Conservation (phyloP, 2,329 filamentous ascomycete species). For the Penicillium hordei region DNA sequence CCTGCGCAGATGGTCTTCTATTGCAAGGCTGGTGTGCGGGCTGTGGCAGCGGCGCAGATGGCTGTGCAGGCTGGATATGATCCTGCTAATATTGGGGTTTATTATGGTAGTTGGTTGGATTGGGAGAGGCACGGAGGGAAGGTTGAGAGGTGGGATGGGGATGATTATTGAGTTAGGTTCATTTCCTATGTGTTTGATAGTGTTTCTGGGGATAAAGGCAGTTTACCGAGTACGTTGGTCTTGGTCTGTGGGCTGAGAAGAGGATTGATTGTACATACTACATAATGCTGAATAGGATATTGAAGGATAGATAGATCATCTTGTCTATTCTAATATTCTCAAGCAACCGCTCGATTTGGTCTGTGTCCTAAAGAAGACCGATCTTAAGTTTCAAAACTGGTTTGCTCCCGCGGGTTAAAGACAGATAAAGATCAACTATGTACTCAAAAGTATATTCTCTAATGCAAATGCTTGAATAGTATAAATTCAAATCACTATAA, state of each 20-base stretch:
- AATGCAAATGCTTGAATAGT: neutral
- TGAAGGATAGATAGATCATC: neutral
- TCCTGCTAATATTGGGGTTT: constrained; percentile 58
- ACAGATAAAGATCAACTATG: neutral
- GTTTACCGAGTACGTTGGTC: neutral
- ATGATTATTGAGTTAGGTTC: constrained; percentile 18
- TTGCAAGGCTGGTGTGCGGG: constrained; percentile 87
- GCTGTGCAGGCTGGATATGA: constrained; percentile 75
- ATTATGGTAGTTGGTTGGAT: constrained; percentile 62
- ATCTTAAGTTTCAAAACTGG: neutral
- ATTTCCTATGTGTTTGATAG: neutral
- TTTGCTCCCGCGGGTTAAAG: neutral
- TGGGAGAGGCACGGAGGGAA: constrained; percentile 74
- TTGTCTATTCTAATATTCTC: neutral
- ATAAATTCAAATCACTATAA: constrained; percentile 17
- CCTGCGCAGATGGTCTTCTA: constrained; percentile 69
- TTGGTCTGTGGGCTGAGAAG: neutral
- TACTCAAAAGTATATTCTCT: neutral
- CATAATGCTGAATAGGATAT: neutral
- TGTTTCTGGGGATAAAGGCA: neutral
- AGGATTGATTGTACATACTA: neutral
- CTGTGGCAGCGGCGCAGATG: constrained; percentile 71
- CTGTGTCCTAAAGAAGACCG: neutral
- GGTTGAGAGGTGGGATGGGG: constrained; percentile 50
- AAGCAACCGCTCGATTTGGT: neutral